A percentile compares a stretch with the other conserved stretches of the same genome.
phyloP scores from a whole-genome alignment of 1,139 yeast genomes.

The Yamadazyma friedrichii region DNA sequence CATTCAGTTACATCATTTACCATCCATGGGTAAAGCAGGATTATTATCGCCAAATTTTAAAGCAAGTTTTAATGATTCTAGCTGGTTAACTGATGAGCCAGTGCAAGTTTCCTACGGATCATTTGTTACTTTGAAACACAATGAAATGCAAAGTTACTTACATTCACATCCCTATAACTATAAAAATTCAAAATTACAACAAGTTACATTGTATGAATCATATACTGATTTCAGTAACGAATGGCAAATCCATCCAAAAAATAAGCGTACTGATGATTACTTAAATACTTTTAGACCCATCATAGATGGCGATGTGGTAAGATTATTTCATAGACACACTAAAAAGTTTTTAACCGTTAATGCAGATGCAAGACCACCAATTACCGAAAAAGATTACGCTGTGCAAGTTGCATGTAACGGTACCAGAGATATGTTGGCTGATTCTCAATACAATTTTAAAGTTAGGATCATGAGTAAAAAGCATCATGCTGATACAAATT shows the following conservation, averaged over 20 bases:
- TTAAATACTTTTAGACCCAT: constrained; percentile 37
- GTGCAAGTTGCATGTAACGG: constrained; percentile 71
- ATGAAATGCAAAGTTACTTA: constrained; percentile 59
- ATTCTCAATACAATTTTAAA: constrained; percentile 53
- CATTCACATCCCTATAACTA: constrained; percentile 63
- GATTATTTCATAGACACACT: constrained; percentile 61
- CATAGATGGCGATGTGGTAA: constrained; percentile 50
- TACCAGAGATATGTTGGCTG: constrained; percentile 45
- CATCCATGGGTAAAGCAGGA: constrained; percentile 48
- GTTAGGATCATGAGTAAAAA: constrained; percentile 33
- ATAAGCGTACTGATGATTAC: constrained; percentile 30
- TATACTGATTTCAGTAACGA: constrained; percentile 56
- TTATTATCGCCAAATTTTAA: constrained; percentile 60
- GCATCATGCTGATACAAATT: constrained; percentile 26
- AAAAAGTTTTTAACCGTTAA: constrained; percentile 56
- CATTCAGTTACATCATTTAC: constrained; percentile 49
- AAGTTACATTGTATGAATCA: constrained; percentile 60
- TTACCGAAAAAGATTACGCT: constrained; percentile 78
- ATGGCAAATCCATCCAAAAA: constrained; percentile 60
- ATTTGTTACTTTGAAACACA: constrained; percentile 63
- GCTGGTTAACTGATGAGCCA: constrained; percentile 33
- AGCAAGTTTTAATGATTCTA: constrained; percentile 40
- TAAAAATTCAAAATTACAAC: constrained; percentile 62
- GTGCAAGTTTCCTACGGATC: constrained; percentile 64
- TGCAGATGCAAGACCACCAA: constrained; percentile 64